Conservation (phyloP, 257 asterid species). For the Solanum lycopersicoides region DNA sequence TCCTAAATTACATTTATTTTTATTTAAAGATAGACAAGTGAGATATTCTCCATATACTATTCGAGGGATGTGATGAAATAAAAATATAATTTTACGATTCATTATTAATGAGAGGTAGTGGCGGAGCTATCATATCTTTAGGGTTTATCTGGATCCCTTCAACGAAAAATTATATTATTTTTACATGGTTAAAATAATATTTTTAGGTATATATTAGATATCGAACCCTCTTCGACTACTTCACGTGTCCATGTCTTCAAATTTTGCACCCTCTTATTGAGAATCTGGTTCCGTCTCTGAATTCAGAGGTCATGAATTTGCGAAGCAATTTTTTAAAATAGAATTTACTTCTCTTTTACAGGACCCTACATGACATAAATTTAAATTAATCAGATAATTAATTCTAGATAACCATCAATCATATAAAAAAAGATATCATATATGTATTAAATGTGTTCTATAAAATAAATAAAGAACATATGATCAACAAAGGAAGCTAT, state of each 20-base stretch:
- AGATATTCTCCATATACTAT: neutral
- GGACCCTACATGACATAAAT: neutral
- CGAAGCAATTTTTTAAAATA: neutral
- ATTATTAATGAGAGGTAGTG: neutral
- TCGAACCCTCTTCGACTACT: too few species aligned
- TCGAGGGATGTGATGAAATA: neutral
- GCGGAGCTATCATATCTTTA: too few species aligned
- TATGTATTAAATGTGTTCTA: neutral
- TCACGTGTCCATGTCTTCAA: too few species aligned
- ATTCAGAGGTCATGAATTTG: neutral
- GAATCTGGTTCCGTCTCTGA: too few species aligned
- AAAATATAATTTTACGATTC: neutral
- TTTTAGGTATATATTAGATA: too few species aligned
- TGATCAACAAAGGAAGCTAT: neutral
- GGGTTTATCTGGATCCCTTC: too few species aligned
- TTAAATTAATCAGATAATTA: neutral
- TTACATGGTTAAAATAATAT: too few species aligned
- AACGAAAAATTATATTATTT: too few species aligned
- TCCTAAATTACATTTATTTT: neutral
- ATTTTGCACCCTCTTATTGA: too few species aligned
- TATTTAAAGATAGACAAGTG: neutral
- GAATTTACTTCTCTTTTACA: neutral
- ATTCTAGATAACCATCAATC: neutral
- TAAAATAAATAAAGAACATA: neutral
- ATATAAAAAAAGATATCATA: neutral